Conservation (phyloP, 2,329 filamentous ascomycete genomes). For the Rhynchosporium secalis region DNA sequence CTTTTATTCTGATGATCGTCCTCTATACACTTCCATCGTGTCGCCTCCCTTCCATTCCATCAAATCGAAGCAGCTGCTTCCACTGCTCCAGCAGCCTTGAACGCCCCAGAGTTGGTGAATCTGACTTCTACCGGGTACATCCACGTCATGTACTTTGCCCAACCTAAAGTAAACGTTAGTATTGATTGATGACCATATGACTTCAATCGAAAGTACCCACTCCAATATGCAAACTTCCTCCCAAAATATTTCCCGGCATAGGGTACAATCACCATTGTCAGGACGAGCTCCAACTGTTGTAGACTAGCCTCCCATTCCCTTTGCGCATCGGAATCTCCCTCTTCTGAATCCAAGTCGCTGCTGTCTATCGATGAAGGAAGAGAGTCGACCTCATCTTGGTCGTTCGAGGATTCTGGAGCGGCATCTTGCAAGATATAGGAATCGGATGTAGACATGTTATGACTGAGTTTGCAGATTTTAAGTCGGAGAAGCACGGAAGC, state of each 20-base stretch:
- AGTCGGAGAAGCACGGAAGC: slow-evolving; percentile 27
- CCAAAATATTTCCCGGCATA: slow-evolving; percentile 95
- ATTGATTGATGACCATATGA: neutral
- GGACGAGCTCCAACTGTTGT: slow-evolving; percentile 86
- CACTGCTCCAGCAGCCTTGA: slow-evolving; percentile 63
- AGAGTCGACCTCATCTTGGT: slow-evolving; percentile 62
- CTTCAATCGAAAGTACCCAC: slow-evolving; percentile 53
- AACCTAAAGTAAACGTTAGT: slow-evolving; percentile 56
- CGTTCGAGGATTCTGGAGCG: slow-evolving; percentile 52
- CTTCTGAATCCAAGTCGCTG: slow-evolving; percentile 56
- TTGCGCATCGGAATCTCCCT: slow-evolving; percentile 75
- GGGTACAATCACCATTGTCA: slow-evolving; percentile 93
- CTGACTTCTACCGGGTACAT: slow-evolving; percentile 78
- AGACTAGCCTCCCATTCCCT: slow-evolving; percentile 92
- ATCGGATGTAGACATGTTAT: slow-evolving; percentile 36
- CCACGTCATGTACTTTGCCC: slow-evolving; percentile 94
- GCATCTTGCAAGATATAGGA: slow-evolving; percentile 40
- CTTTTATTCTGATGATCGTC: slow-evolving; percentile 18
- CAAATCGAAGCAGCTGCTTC: slow-evolving; percentile 51
- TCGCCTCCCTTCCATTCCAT: slow-evolving; percentile 6
- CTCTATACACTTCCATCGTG: slow-evolving; percentile 9
- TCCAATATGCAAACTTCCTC: slow-evolving; percentile 93
- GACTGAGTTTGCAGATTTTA: neutral
- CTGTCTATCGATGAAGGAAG: slow-evolving; percentile 58
- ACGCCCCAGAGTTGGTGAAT: slow-evolving; percentile 62